Evolutionary conservation across 192 early-diverging fungal species (phyloP), one percentile per base, ranked within the genome.

Genomic region (Mortierella alpina): DNA sequence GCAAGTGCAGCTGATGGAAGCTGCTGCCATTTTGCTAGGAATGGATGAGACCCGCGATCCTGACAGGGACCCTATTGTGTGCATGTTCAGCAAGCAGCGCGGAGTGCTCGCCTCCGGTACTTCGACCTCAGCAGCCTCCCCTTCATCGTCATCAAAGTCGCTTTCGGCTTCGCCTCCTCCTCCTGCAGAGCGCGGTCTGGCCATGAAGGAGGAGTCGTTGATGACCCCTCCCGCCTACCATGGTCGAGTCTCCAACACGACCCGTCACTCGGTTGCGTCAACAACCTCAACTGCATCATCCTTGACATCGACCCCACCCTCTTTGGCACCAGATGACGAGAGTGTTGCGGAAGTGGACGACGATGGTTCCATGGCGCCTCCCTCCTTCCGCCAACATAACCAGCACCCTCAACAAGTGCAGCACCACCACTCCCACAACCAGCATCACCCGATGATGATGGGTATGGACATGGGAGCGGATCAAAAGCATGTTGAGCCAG

Each of bases 1-100:
- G 62, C 91, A 92, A 63, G 91, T 92, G 7, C 88, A 90, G 53
- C 53, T 92, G 58, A 80, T 92, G 58, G 91, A 92, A 73, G 90
- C 91, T 10, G 91, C 91, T 2, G 83, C 90, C 20, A 89, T 90
- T 22, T 68, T 92, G 15, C 73, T 92, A 51, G 80, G 84, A 46
- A 84, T 89, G 82, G 83, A 84, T 53, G 58, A 72, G 12, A 39
- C 46, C 17, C 64, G 61, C 17, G 68, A 73, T 8, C 39, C 23
- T 7, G 80, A 83, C 41, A 48, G 59, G 47, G 78, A 83, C 22
- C 66, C 67, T 11, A 70, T 73, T 22, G 80, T 75, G 9, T 56
- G 64, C 54, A 65, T 75, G 62, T 64, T 75, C 50, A 63, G 58
- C 46, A 70, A 66, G 18, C 72, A 70, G 13, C 72, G 73, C 18